Percentiles rank a stretch among this genome's conserved stretches.
Conservation (phyloP, 2,329 filamentous ascomycete species). For the Neonectria sp. region DNA sequence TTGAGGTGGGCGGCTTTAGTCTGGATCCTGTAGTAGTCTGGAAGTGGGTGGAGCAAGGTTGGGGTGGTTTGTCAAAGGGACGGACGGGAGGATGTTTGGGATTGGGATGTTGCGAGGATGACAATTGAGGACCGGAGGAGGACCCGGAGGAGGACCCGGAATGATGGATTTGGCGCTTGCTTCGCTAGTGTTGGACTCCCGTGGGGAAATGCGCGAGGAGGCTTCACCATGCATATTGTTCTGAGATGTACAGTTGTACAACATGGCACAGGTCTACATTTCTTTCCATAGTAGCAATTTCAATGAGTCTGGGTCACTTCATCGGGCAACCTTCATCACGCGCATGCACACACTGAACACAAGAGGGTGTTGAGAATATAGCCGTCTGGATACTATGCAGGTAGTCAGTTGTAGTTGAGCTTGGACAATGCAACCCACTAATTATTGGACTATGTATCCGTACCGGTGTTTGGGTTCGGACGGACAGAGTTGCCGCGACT, state of each 20-base stretch:
- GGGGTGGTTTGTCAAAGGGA: constrained; percentile 2
- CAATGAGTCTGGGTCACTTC: constrained; percentile 9
- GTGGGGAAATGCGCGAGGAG: no score
- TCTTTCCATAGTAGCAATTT: constrained; percentile 15
- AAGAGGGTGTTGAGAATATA: not conserved
- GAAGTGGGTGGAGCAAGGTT: constrained; percentile 23
- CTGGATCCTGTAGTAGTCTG: constrained; percentile 45
- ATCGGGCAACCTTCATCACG: not conserved
- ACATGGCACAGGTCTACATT: constrained; percentile 7
- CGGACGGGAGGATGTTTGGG: constrained; percentile 5
- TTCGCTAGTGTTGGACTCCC: constrained; percentile 17
- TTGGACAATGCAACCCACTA: constrained; percentile 5
- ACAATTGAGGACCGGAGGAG: no score
- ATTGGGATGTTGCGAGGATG: not conserved
- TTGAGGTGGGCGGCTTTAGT: constrained; percentile 48
- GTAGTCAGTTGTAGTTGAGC: not conserved
- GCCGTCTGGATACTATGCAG: no score
- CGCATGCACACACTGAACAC: not conserved
- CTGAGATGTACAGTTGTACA: constrained; percentile 14
- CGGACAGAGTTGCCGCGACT: not conserved
- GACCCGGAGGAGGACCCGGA: not conserved
- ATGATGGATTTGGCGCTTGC: constrained; percentile 11
- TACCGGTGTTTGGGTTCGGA: not conserved
- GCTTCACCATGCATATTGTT: constrained; percentile 9
- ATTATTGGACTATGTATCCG: not conserved